Evolutionary conservation across 306 rosid species (phyloP).

Genomic region (Gastrolobium villosum): DNA sequence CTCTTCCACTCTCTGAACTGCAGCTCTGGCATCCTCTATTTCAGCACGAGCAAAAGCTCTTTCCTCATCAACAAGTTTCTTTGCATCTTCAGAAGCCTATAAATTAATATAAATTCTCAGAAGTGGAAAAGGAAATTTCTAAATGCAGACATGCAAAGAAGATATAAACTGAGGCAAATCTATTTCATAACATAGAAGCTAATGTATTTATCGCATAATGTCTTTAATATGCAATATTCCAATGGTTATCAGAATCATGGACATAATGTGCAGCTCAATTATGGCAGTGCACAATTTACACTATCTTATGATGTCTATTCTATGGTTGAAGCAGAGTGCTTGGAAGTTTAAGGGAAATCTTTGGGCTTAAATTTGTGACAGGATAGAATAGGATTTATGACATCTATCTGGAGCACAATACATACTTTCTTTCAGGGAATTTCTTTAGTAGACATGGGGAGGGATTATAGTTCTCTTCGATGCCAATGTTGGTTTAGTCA

Average conservation of each 20-base stretch:
- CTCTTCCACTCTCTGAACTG: constrained; percentile 94
- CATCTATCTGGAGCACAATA: constrained; percentile 13
- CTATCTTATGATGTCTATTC: neutral
- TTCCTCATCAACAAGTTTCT: constrained; percentile 89
- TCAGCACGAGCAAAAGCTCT: constrained; percentile 97
- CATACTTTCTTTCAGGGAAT: neutral
- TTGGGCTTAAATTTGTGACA: neutral
- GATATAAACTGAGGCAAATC: constrained; percentile 14
- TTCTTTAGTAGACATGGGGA: neutral
- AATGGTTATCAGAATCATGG: neutral
- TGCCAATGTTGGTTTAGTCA: neutral
- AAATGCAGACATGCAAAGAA: neutral
- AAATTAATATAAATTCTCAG: constrained; percentile 50
- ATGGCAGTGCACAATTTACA: constrained; percentile 13
- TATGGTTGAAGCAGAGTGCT: neutral
- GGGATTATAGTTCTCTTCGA: neutral
- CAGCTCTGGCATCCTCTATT: constrained; percentile 91
- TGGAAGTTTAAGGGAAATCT: neutral
- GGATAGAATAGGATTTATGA: constrained; percentile 1
- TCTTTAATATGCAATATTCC: neutral
- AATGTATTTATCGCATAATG: neutral
- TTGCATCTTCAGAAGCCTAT: constrained; percentile 99
- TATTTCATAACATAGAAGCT: constrained; percentile 24
- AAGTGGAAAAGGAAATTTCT: constrained; percentile 24
- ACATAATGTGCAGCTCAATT: neutral